Evolutionary conservation across 1,284 basidiomycete genomes (phyloP).

Genomic region (Sanghuangporus sanghuang): DNA sequence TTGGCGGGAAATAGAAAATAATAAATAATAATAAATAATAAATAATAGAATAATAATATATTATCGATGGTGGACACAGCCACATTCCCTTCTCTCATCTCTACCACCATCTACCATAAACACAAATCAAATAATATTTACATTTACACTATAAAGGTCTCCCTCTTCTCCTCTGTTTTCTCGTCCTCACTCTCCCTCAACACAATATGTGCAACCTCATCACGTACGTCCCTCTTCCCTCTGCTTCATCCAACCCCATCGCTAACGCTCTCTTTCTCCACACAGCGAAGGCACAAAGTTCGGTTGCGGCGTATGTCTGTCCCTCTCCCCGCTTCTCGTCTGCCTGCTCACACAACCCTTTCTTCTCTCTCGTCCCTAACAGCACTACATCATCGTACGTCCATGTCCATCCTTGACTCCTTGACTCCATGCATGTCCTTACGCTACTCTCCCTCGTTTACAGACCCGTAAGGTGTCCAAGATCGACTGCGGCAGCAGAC

Average conservation of each 20-base stretch:
- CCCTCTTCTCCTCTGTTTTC: slow-evolving; percentile 12
- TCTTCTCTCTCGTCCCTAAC: slow-evolving; percentile 11
- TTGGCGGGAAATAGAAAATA: too few species aligned
- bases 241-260: slow-evolving; percentile 10
- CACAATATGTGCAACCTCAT: slow-evolving; percentile 58
- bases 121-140: background rate
- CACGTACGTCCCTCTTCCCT: slow-evolving; percentile 49
- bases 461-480: slow-evolving; percentile 57
- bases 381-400: slow-evolving; percentile 53
- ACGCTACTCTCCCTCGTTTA: background rate
- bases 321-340: slow-evolving; percentile 25
- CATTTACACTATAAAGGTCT: slow-evolving; percentile 13
- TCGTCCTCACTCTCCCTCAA: too few species aligned
- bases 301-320: slow-evolving; percentile 62
- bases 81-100: slow-evolving; percentile 18
- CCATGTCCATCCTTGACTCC: slow-evolving; percentile 1
- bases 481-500: slow-evolving; percentile 54
- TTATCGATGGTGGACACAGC: background rate
- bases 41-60: too few species aligned
- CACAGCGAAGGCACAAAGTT: slow-evolving; percentile 69
- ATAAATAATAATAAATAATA: too few species aligned
- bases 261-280: slow-evolving; percentile 19
- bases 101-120: slow-evolving; percentile 19
- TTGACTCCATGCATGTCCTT: slow-evolving; percentile 16
- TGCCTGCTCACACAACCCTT: slow-evolving; percentile 6